A percentile compares a stretch with the other conserved stretches of the same genome.
These are phyloP conservation scores for Monilinia polystroma DNA, from an alignment of 2,329 filamentous ascomycete genomes.

Conservation along the genomic window DNA sequence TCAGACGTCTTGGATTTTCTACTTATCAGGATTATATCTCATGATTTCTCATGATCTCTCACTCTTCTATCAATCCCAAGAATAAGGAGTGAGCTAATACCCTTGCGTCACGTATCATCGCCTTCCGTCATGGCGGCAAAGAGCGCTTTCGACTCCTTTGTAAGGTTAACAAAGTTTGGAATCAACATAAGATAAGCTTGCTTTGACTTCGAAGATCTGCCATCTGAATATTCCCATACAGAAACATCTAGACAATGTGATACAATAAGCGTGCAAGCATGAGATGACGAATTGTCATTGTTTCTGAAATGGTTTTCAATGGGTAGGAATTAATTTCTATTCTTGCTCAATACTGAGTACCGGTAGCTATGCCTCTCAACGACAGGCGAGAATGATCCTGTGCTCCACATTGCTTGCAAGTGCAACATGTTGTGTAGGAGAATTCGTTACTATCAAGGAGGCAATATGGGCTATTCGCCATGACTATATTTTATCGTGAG, in stretches of 20 bases:
- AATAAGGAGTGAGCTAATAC: background rate
- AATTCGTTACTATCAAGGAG: background rate
- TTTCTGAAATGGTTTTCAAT: slow-evolving; percentile 6
- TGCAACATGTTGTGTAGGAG: slow-evolving; percentile 20
- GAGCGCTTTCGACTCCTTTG: background rate
- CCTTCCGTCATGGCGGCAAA: background rate
- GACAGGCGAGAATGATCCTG: background rate
- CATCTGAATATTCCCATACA: slow-evolving; percentile 14
- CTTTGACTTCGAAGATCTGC: slow-evolving; percentile 4
- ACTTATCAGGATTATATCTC: background rate
- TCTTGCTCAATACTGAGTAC: background rate
- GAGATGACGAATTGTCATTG: background rate
- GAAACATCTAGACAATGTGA: slow-evolving; percentile 5
- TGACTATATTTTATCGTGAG: background rate
- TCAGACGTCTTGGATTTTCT: slow-evolving; percentile 5
- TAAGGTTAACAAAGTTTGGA: background rate
- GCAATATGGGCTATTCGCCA: background rate
- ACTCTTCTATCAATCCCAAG: background rate
- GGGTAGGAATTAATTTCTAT: background rate
- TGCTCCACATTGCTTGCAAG: slow-evolving; percentile 14
- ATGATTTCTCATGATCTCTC: background rate
- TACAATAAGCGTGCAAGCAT: slow-evolving; percentile 12
- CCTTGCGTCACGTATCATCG: slow-evolving; percentile 8
- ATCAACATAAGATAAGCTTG: background rate
- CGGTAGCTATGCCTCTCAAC: background rate